A percentile compares a stretch with the other conserved stretches of the same genome.
Evolutionary conservation across 352 stramenopile species (phyloP).

Genomic region (Globisporangium irregulare): DNA sequence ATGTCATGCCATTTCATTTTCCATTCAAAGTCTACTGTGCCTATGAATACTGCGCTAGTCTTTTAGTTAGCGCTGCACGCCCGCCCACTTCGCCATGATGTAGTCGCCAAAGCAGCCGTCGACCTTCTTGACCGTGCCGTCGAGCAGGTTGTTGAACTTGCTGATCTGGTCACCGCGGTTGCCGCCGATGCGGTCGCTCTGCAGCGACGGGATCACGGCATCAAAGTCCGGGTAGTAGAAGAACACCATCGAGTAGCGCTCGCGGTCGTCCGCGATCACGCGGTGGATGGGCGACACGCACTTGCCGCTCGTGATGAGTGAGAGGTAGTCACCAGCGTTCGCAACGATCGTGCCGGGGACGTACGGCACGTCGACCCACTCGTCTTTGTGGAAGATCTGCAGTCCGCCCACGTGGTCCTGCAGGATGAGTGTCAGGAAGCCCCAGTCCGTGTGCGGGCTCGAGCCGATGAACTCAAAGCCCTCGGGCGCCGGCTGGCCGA

Average conservation of each 20-base stretch:
- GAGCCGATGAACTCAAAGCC: constrained; percentile 77
- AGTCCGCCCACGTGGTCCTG: constrained; percentile 70
- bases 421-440: constrained; percentile 81
- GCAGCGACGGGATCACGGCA: constrained; percentile 51
- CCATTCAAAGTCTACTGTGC: background rate
- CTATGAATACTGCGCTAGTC: background rate
- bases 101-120: constrained; percentile 75
- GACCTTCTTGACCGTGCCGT: constrained; percentile 52
- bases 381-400: constrained; percentile 64
- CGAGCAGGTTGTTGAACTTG: constrained; percentile 72
- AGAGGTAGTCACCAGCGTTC: constrained; percentile 82
- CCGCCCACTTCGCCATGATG: constrained; percentile 80
- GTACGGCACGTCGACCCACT: constrained; percentile 77
- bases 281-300: constrained; percentile 75
- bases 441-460: constrained; percentile 84
- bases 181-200: constrained; percentile 36
- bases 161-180: constrained; percentile 25
- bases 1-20: background rate
- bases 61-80: constrained; percentile 48
- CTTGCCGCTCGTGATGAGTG: constrained; percentile 58
- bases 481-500: constrained; percentile 35
- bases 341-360: constrained; percentile 68
- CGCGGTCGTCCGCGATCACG: constrained; percentile 62
- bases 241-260: constrained; percentile 82
- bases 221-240: constrained; percentile 87